These are phyloP conservation scores for Schizochytrium sp. DNA, from an alignment of 108 stramenopile species.

Conservation along the genomic window DNA sequence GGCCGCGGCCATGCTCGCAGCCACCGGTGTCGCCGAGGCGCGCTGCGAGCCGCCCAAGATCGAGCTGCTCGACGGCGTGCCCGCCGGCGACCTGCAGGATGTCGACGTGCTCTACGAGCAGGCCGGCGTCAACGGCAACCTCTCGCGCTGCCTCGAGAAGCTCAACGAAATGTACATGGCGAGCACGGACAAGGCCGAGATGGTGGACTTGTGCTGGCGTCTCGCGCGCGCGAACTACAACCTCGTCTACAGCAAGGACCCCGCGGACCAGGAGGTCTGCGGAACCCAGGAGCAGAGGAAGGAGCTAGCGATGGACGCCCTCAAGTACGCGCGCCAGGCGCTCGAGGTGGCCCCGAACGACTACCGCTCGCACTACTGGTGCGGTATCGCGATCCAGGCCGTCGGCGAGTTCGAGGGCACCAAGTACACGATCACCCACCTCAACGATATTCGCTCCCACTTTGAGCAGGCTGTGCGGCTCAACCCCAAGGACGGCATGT, in stretches of 20 bases:
- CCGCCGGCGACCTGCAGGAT: not conserved
- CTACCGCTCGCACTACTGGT: not conserved
- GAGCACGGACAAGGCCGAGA: not conserved
- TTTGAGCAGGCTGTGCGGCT: not conserved
- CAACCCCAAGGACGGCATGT: constrained; percentile 8
- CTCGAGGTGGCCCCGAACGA: not conserved
- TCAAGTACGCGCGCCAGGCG: not conserved
- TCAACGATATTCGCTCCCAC: not conserved
- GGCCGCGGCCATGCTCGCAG: not conserved
- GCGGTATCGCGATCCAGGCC: constrained; percentile 8
- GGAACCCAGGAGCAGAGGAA: not conserved
- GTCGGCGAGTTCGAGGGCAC: not conserved
- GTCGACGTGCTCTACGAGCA: not conserved
- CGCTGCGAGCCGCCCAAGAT: not conserved
- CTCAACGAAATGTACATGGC: not conserved
- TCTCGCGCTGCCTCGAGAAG: not conserved
- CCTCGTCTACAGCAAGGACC: not conserved
- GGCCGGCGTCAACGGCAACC: not conserved
- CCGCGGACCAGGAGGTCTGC: not conserved
- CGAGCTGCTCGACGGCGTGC: not conserved
- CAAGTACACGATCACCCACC: not conserved
- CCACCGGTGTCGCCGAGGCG: not conserved
- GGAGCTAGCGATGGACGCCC: not conserved
- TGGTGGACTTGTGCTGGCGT: not conserved
- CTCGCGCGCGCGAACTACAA: not conserved